Base-by-base conservation (phyloP, 257 asterid genomes). In the Sherardia arvensis region DNA sequence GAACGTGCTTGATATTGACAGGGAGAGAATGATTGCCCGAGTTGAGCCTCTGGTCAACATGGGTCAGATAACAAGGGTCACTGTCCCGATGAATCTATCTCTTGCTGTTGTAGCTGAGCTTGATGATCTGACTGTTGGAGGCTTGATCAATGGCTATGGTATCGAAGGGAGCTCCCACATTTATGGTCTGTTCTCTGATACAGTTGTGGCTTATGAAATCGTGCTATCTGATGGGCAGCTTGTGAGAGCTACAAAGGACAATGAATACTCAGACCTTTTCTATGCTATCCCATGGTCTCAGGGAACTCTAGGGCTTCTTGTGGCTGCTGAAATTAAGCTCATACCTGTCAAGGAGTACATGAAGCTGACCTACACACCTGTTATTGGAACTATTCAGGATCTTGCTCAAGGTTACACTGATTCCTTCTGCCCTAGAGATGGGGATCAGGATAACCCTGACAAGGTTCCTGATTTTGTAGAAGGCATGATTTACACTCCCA, bases 231-330 rank as follows among this genome's bases (percentile, higher is more conserved):
- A 92, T 69, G 98, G 98, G 26, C 74, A 65, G 62, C 27, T 91
- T 76, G 95, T 91, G 55, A 76, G 94, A 57, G 98, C 98, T n/a
- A 91, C 96, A 1, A 88, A 79, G 74, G 98, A 91, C 79, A 91
- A 91, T 20, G 90, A 88, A 62, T 88, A 76, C 71, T 81, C 98
- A 1, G 98, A 91, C 68, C 94, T 87, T 27, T 92, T 85, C 73
- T 89, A 92, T 75, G 87, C 95, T n/a, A 79, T 91, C 70, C 98
- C 98, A 1, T 91, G 98, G 98, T 91, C 98, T 74, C 98, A 91
- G 71, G 98, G 98, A 30, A 91, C 98, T 11, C 76, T 91, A 7
- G 98, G 96, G 34, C 88, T 91, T 55, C 95, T 91, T 15, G 95
- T 88, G 59, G 78, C 98, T 18, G 98, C 98, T 20, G 96, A 91